These are phyloP conservation scores for Annulohypoxylon stygium DNA, from an alignment of 495 filamentous ascomycete species.

Conservation along the genomic window DNA sequence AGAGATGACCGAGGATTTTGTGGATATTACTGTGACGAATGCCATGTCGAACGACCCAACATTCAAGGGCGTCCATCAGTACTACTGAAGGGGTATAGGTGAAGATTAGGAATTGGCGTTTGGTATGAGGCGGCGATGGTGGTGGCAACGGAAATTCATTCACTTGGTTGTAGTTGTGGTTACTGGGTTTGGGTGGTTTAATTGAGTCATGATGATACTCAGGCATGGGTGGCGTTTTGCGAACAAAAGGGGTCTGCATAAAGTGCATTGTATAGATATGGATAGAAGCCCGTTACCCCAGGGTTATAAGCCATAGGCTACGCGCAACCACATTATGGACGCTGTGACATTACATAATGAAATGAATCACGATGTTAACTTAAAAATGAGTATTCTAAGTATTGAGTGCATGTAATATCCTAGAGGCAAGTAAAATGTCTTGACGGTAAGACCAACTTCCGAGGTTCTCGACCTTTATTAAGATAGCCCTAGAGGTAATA, in stretches of 20 bases:
- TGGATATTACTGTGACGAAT: conserved; percentile 73
- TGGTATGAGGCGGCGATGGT: conserved; percentile 4
- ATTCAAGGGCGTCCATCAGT: conserved; percentile 57
- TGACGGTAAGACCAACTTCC: not conserved
- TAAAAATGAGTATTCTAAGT: not conserved
- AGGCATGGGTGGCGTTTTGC: conserved; percentile 37
- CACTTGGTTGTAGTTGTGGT: conserved; percentile 2
- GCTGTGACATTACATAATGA: conserved; percentile 37
- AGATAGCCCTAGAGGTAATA: not conserved
- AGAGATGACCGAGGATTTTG: conserved; percentile 73
- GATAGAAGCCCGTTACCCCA: conserved; percentile 22
- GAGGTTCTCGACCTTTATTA: no score
- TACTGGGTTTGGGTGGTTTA: conserved; percentile 21
- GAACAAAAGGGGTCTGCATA: conserved; percentile 38
- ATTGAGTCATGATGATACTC: conserved; percentile 20
- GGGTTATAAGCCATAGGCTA: conserved; percentile 15
- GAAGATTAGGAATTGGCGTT: conserved; percentile 17
- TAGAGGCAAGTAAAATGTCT: not conserved
- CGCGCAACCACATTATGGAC: conserved; percentile 25
- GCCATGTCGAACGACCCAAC: conserved; percentile 52
- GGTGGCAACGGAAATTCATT: not conserved
- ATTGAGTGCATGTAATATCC: conserved; percentile 1
- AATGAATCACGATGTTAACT: conserved; percentile 24
- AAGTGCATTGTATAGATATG: conserved; percentile 36
- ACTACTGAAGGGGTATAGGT: conserved; percentile 29